Percentiles rank a stretch among this genome's conserved stretches.
phyloP scores from a whole-genome alignment of 257 asterid genomes.

The Solanum bulbocastanum region DNA sequence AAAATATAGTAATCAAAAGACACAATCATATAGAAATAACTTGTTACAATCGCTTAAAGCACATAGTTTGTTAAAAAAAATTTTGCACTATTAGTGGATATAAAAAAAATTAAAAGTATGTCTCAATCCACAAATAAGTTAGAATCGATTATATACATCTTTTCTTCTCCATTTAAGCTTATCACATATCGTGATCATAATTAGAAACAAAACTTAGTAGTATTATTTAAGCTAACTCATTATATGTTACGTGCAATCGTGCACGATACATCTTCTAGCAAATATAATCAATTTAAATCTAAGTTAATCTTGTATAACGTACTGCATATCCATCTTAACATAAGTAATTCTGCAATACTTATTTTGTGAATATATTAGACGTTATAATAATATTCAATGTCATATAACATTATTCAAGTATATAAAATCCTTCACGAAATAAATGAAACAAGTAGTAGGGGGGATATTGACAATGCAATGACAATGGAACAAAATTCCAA shows the following conservation, averaged over 20 bases:
- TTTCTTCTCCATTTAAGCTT: neutral
- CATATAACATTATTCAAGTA: neutral
- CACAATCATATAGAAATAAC: neutral
- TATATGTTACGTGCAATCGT: neutral
- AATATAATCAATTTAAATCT: neutral
- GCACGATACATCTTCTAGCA: neutral
- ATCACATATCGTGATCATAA: neutral
- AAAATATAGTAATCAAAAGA: neutral
- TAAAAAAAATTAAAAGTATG: too few relatives aligned
- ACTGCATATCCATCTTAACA: neutral
- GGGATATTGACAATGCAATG: neutral
- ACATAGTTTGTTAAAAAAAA: neutral
- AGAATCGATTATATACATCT: neutral
- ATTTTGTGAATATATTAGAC: neutral
- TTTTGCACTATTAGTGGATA: too few relatives aligned
- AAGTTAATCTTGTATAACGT: neutral
- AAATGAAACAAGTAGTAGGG: neutral
- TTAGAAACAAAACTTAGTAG: neutral
- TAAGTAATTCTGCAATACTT: neutral
- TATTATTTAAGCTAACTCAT: neutral
- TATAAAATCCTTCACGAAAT: neutral
- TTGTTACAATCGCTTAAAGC: neutral
- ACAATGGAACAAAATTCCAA: neutral
- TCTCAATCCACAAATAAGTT: neutral
- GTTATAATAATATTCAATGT: neutral